Base-by-base conservation (phyloP, 108 stramenopile genomes). In the Fistulifera pelliculosa region DNA sequence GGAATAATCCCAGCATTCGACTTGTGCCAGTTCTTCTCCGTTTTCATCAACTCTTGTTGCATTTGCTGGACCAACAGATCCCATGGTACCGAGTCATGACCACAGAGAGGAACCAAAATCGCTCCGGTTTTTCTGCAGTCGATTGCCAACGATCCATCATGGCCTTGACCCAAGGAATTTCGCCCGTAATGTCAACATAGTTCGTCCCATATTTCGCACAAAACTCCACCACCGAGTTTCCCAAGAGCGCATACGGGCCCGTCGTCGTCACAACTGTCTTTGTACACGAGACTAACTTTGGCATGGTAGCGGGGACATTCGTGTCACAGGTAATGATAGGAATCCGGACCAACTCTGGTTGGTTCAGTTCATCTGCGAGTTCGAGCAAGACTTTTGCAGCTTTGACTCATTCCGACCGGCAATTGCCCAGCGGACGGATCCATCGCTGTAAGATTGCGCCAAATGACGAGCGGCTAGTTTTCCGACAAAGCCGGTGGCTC, bases 401-500 rank as follows among this genome's bases (percentile, higher is more conserved):
- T 80, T 88, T 1, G 58, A 4, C 27, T 69, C 25, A 2, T 70
- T 77, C 54, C 86, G 52, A 12, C 86, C 86, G 0, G 86, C 86
- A 41, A 87, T 69, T 18, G 94, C 94, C 94, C 94, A 93, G 26
- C 68, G 73, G 27, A 87, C 55, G 26, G 45, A 55, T 12, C 70
- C 73, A 52, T 75, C 77, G 12, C 66, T 66, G 62, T 87, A 87
- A 3, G 61, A 76, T 52, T 81, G 56, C 2, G 70, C 77, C 49
- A 87, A 69, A 55, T 87, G 75, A 13, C 65, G 56, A 3, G 69
- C 86, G 8, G 88, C 87, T 45, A 93, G 58, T 19, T 56, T 49
- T 42, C 94, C 94, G 11, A 87, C 88, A 65, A 90, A 95, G 16
- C 94, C 94, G 12, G 87, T 90, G 7, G 81, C 89, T 38, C 94